Evolutionary conservation across 148 eudicot genomes (phyloP).

Genomic region (Arctostaphylos glauca): DNA sequence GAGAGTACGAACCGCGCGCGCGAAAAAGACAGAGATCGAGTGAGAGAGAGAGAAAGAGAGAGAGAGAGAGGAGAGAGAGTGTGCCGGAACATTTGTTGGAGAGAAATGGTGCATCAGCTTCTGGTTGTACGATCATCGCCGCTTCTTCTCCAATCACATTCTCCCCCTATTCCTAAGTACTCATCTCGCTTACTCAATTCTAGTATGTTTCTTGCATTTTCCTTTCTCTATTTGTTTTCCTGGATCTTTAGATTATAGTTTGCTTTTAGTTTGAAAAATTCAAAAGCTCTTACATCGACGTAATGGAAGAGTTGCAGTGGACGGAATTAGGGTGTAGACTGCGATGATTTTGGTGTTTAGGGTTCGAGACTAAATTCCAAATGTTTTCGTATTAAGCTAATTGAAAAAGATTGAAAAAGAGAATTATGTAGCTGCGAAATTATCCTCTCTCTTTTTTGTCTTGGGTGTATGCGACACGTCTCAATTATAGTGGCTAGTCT

Average conservation of each 20-base stretch:
- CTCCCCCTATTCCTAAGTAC: conserved; percentile 30
- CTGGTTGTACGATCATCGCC: conserved; percentile 29
- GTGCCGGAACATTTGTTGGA: not conserved
- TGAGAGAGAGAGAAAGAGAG: not conserved
- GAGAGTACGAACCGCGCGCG: not conserved
- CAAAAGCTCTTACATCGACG: not conserved
- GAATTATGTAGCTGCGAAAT: not conserved
- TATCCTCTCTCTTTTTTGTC: not conserved
- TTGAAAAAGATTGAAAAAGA: not conserved
- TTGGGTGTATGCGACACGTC: not conserved
- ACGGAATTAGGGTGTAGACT: not conserved
- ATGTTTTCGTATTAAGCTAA: not conserved
- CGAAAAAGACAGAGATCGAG: not conserved
- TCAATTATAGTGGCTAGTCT: not conserved
- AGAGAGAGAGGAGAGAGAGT: too few species aligned
- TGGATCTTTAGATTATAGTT: not conserved
- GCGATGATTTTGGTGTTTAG: conserved; percentile 2
- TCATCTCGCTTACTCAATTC: not conserved
- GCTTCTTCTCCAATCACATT: conserved; percentile 27
- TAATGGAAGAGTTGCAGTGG: not conserved
- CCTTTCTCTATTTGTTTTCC: not conserved
- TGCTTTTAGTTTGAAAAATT: not conserved
- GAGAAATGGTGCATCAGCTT: conserved; percentile 23
- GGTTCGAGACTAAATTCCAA: not conserved
- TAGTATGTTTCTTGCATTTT: not conserved